Base-by-base conservation (phyloP, 768 basidiomycete genomes). In the Lactifluus echinatus region DNA sequence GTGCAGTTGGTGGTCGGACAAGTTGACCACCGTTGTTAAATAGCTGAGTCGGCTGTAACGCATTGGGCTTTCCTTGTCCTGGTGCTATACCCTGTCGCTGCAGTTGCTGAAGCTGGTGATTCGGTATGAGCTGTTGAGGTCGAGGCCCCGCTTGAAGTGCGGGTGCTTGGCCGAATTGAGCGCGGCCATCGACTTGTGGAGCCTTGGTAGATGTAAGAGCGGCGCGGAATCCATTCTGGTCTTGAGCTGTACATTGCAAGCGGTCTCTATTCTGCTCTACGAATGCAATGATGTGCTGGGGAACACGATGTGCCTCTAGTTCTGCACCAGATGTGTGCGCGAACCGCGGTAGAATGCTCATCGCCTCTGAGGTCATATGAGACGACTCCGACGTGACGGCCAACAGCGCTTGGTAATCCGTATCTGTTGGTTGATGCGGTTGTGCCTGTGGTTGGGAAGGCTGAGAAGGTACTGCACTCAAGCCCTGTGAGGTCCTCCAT, bases 281-380 rank as follows among this genome's bases (percentile, higher is more conserved):
- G 39, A 54, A 59, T n/a, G 26, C n/a, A n/a, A 59, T 45, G 1
- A 59, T 26, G 21, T 59, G 19, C 3, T 49, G 34, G 4, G 58
- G 58, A 17, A 59, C 42, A 45, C 15, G 58, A 40, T 45, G 58
- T 2, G 53, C 58, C 48, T 59, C 58, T 17, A 59, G 28, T 0
- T 59, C 58, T 21, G 58, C 42, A 11, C 47, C 53, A n/a, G 58
- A 59, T 4, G 58, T 59, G 44, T 59, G 53, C 2, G 58, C 54
- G 12, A 59, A 59, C n/a, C 58, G 58, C 7, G 58, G 57, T 6
- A 59, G n/a, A 17, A 59, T 54, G 48, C 58, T 39, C 58, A 59
- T 59, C 28, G 28, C 36, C 1, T 55, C 34, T 12, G 48, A 1
- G 15, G 42, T n/a, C 42, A 40, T 55, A 14, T n/a, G 2, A 49